A percentile compares a stretch with the other conserved stretches of the same genome.
Evolutionary conservation across 2,329 filamentous ascomycete species (phyloP).

Genomic region (Paraphoma sp.): DNA sequence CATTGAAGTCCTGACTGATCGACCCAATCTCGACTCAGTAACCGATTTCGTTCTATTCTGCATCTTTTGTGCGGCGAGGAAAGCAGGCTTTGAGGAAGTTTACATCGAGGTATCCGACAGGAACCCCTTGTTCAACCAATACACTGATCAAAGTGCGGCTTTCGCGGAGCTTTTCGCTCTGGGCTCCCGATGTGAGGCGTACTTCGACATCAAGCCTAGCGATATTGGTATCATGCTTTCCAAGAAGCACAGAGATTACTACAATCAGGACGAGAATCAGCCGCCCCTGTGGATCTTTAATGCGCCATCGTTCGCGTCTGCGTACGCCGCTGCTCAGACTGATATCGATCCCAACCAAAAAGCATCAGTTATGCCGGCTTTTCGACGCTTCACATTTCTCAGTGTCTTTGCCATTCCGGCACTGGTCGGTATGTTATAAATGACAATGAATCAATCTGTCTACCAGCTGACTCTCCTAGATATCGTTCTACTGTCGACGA

Average conservation of each 20-base stretch:
- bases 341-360: conserved; percentile 59
- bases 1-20: conserved; percentile 29
- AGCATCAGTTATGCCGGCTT: conserved; percentile 52
- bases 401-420: conserved; percentile 69
- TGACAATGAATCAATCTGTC: too few species aligned
- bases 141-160: conserved; percentile 68
- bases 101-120: conserved; percentile 68
- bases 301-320: conserved; percentile 56
- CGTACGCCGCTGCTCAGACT: conserved; percentile 60
- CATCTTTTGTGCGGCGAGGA: conserved; percentile 64
- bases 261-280: conserved; percentile 50
- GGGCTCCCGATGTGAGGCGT: conserved; percentile 68
- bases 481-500: conserved; percentile 64
- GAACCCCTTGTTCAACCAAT: conserved; percentile 66
- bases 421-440: conserved; percentile 51
- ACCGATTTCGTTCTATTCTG: conserved; percentile 64
- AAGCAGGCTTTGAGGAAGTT: conserved; percentile 66
- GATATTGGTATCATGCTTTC: conserved; percentile 45
- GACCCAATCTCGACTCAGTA: conserved; percentile 33
- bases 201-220: conserved; percentile 61
- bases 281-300: conserved; percentile 60
- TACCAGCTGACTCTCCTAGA: conserved; percentile 46
- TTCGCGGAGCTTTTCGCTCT: conserved; percentile 70
- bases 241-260: conserved; percentile 51
- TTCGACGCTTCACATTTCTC: conserved; percentile 63